A percentile compares a stretch with the other conserved stretches of the same genome.
phyloP scores from a whole-genome alignment of 148 eudicot species.

The Camellia sinensis region DNA sequence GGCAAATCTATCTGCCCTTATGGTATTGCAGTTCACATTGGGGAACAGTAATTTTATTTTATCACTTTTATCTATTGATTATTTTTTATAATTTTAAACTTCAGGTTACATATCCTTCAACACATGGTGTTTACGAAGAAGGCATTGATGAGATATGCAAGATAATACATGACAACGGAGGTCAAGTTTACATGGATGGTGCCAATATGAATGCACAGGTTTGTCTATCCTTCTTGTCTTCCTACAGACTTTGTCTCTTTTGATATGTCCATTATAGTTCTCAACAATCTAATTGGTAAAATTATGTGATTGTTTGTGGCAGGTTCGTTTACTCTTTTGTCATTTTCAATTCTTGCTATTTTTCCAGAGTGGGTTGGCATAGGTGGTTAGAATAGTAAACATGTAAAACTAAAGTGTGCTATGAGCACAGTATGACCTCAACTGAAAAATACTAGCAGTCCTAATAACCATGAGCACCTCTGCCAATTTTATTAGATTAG shows the following conservation, averaged over 20 bases:
- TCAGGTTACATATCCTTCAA: constrained; percentile 98
- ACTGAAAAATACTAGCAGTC: too few relatives aligned
- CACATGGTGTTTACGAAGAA: constrained; percentile 99
- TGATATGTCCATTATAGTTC: neutral
- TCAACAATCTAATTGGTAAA: neutral
- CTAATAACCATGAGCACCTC: neutral
- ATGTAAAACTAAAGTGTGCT: neutral
- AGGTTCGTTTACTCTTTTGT: neutral
- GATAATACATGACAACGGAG: constrained; percentile 95
- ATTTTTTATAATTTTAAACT: constrained; percentile 10
- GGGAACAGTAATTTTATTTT: neutral
- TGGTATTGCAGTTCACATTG: constrained; percentile 44
- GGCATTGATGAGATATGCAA: constrained; percentile 97
- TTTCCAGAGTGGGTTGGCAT: neutral
- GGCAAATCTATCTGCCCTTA: constrained; percentile 81
- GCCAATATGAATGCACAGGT: constrained; percentile 99
- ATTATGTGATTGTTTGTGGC: neutral
- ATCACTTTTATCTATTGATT: neutral
- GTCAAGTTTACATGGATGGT: constrained; percentile 99
- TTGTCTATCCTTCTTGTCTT: constrained; percentile 1
- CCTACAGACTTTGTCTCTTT: neutral
- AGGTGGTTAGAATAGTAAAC: neutral
- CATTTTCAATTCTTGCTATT: neutral
- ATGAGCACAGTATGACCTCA: too few relatives aligned
- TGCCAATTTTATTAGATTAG: neutral